phyloP scores from a whole-genome alignment of 257 asterid species.

The Ophiorrhiza pumila region DNA sequence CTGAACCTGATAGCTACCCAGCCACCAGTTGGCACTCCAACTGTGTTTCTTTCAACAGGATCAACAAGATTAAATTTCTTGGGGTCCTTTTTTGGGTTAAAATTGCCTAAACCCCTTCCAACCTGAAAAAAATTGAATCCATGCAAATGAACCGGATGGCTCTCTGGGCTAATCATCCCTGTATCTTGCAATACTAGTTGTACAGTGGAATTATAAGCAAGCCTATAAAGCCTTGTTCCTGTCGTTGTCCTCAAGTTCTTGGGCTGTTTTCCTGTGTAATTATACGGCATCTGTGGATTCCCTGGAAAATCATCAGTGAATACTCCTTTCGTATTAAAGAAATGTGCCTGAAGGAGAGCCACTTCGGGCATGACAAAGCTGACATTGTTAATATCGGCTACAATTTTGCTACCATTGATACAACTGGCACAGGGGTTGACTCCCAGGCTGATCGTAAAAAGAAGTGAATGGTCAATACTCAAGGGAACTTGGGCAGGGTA shows the following conservation, averaged over 20 bases:
- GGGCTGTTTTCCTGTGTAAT: slow-evolving; percentile 49
- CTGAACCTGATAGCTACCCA: slow-evolving; percentile 58
- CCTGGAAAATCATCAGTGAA: slow-evolving; percentile 61
- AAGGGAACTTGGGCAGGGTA: slow-evolving; percentile 45
- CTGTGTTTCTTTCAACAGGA: slow-evolving; percentile 65
- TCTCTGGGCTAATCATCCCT: slow-evolving; percentile 50
- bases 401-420: slow-evolving; percentile 27
- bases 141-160: slow-evolving; percentile 58
- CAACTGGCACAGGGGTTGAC: slow-evolving; percentile 40
- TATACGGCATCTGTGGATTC: slow-evolving; percentile 32
- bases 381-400: slow-evolving; percentile 53
- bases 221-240: slow-evolving; percentile 51
- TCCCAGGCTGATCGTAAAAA: slow-evolving; percentile 54
- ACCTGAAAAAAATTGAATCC: slow-evolving; percentile 52
- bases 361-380: slow-evolving; percentile 46
- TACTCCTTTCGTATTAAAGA: slow-evolving; percentile 44
- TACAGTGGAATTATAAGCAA: slow-evolving; percentile 45
- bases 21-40: slow-evolving; percentile 54
- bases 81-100: slow-evolving; percentile 35
- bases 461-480: slow-evolving; percentile 38
- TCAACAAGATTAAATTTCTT: slow-evolving; percentile 47
- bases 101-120: slow-evolving; percentile 50
- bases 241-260: slow-evolving; percentile 37
- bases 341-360: slow-evolving; percentile 53
- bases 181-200: slow-evolving; percentile 56